Conservation (phyloP, 176 grass and related monocot species). For the Lolium perenne region DNA sequence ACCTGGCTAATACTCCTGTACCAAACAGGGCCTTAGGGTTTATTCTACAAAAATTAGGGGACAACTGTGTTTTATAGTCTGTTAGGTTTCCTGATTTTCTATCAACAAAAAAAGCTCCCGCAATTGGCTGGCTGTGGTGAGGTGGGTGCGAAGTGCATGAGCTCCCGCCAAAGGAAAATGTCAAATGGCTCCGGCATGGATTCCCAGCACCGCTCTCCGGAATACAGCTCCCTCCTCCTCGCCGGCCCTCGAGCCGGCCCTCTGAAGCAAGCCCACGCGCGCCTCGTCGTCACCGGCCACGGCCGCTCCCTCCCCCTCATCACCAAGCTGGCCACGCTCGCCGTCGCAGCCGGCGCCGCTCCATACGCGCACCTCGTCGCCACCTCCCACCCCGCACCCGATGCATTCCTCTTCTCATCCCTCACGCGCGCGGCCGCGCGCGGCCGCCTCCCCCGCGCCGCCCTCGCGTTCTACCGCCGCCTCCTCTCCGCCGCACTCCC, state of each 20-base stretch:
- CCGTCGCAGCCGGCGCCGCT: slow-evolving; percentile 38
- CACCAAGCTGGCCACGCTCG: slow-evolving; percentile 61
- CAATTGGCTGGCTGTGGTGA: no score
- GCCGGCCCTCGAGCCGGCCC: slow-evolving; percentile 47
- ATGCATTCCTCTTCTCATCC: slow-evolving; percentile 63
- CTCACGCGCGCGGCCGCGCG: slow-evolving; percentile 44
- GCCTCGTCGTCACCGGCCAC: slow-evolving; percentile 55
- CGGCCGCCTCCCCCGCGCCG: slow-evolving; percentile 35
- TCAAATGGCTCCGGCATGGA: slow-evolving; percentile 8
- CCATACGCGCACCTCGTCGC: slow-evolving; percentile 52
- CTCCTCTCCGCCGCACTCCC: slow-evolving; percentile 49
- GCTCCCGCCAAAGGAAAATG: slow-evolving; percentile 3
- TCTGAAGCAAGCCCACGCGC: slow-evolving; percentile 60
- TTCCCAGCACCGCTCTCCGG: slow-evolving; percentile 47
- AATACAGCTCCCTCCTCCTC: slow-evolving; percentile 58
- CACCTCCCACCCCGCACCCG: slow-evolving; percentile 42
- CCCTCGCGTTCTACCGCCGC: slow-evolving; percentile 56
- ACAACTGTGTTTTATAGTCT: no score
- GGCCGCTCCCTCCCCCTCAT: slow-evolving; percentile 40
- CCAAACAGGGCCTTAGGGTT: no score
- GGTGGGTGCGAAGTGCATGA: neutral
- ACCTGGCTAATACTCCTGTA: no score
- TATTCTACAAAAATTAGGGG: no score
- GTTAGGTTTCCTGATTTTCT: no score
- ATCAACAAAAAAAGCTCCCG: no score